phyloP scores from a whole-genome alignment of 1,284 basidiomycete genomes.

The Cystobasidium slooffiae region DNA sequence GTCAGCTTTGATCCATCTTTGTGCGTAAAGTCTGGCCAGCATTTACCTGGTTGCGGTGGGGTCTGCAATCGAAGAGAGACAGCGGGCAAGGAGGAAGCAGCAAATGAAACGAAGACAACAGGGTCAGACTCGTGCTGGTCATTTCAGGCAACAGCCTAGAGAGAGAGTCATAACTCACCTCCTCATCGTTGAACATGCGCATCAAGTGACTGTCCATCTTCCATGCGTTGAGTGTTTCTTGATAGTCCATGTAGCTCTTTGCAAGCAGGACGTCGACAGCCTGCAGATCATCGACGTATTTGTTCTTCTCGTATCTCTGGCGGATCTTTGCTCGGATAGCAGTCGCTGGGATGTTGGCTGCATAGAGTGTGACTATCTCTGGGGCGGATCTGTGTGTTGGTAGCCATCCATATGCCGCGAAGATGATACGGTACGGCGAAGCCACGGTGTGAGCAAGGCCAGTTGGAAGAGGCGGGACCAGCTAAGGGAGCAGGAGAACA shows the following conservation, averaged over 20 bases:
- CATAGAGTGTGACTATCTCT: conserved; percentile 82
- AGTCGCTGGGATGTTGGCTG: conserved; percentile 79
- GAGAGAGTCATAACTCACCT: conserved; percentile 53
- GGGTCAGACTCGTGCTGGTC: not conserved
- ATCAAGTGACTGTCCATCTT: conserved; percentile 55
- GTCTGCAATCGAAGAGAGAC: not conserved
- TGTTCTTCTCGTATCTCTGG: conserved; percentile 84
- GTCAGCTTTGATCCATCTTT: not conserved
- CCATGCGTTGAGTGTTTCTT: conserved; percentile 62
- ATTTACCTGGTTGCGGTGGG: conserved; percentile 47
- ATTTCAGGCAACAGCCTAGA: not conserved
- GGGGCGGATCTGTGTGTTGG: conserved; percentile 68
- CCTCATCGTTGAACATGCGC: conserved; percentile 59
- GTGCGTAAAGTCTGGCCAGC: not conserved
- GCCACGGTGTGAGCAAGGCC: not conserved
- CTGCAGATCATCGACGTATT: conserved; percentile 77
- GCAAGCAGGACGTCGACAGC: conserved; percentile 85
- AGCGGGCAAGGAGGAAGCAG: not conserved
- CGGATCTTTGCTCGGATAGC: conserved; percentile 82
- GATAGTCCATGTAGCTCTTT: conserved; percentile 86
- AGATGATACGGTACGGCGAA: not conserved
- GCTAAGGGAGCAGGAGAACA: not conserved
- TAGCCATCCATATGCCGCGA: not conserved
- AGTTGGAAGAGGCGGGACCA: conserved; percentile 19
- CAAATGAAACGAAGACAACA: not conserved